Base-by-base conservation (phyloP, 768 basidiomycete genomes). In the Naganishia onofrii region DNA sequence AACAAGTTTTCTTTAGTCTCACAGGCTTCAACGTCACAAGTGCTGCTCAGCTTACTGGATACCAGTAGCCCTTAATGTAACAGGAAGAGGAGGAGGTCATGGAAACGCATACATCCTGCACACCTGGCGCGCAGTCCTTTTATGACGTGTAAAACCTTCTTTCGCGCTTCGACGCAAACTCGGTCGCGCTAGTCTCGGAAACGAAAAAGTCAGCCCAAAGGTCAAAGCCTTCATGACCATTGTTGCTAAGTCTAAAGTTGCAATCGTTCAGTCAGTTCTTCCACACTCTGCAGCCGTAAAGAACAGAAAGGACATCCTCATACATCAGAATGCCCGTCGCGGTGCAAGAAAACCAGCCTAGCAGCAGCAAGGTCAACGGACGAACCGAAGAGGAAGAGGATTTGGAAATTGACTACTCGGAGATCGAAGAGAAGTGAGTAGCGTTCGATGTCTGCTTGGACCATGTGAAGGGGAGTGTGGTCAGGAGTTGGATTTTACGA, bases 381-480 rank as follows among this genome's bases (percentile, higher is more conserved):
- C 38, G 51, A 15, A 23, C 60, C 32, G 56, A 69, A 44, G 72
- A 73, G 73, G 79, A 42, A 42, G 42, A 83, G 74, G 86, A 86
- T 71, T 87, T 89, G 57, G 87, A 86, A 67, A 91, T 92, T 75
- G 92, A 93, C 80, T 93, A 88, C 79, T 86, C 88, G 55, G 92
- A 93, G 79, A 92, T 95, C 73, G 92, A 93, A 79, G 86, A 84
- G 81, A 91, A 90, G 92, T 93, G 73, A 68, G 86, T 80, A 17
- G 46, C 48, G 17, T 42, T 42, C 13, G 13, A 7, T 2, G 13
- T 42, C 13, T 42, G 15, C 15, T 2, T 17, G 7, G 2, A 8
- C 2, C 15, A 15, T 17, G 42, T 7, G 15, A 10, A 42, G 42
- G 15, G 42, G 7, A 42, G 42, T 42, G 36, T 42, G 13, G 42